phyloP scores from a whole-genome alignment of 2,329 filamentous ascomycete genomes.

The Aspergillus latus region DNA sequence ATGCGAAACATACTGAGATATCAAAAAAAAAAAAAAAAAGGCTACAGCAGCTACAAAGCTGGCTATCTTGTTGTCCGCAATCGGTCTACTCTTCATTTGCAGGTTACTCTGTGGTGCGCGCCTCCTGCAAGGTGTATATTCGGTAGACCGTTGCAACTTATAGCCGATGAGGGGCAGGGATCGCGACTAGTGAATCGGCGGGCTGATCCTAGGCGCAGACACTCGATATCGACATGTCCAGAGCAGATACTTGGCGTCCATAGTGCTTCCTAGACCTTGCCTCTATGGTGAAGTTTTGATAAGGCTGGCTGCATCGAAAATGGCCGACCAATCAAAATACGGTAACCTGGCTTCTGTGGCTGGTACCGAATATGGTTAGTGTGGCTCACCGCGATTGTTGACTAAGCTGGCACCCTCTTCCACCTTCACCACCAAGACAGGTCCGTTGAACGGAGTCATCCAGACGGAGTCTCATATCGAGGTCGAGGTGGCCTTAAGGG shows the following conservation, averaged over 20 bases:
- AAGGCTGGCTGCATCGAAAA: neutral
- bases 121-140: neutral
- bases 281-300: neutral
- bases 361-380: neutral
- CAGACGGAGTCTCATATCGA: neutral
- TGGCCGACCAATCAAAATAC: constrained; percentile 14
- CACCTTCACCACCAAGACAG: neutral
- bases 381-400: constrained; percentile 11
- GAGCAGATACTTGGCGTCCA: neutral
- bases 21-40: neutral
- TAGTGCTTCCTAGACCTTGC: neutral
- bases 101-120: neutral
- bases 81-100: neutral
- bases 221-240: neutral
- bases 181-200: neutral
- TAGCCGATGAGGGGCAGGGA: neutral
- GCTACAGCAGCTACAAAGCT: neutral
- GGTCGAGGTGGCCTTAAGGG: constrained; percentile 2
- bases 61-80: neutral
- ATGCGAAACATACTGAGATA: neutral
- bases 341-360: constrained; percentile 11
- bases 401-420: neutral
- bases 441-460: neutral
- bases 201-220: neutral
- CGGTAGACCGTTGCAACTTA: neutral